Conservation (phyloP, 139 green algal species). For the Volvox africanus region DNA sequence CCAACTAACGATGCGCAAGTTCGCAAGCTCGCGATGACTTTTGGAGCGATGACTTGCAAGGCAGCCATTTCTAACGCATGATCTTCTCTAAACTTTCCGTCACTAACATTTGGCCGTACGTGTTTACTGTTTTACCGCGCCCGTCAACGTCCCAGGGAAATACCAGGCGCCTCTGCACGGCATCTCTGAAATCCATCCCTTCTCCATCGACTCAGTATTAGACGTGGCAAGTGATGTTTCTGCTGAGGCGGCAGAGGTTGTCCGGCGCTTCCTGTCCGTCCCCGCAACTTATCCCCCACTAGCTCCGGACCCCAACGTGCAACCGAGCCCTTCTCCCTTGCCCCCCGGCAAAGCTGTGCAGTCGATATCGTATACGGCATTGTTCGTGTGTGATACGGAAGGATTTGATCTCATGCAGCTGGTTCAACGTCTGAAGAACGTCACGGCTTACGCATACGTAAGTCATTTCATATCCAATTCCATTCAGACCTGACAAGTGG, state of each 20-base stretch:
- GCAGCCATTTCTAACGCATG: too few species aligned
- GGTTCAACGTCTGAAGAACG: not conserved
- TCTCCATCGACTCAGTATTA: not conserved
- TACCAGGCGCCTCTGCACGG: not conserved
- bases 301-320: not conserved
- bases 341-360: not conserved
- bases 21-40: too few species aligned
- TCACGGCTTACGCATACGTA: not conserved
- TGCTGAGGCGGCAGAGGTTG: not conserved
- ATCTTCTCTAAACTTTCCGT: too few species aligned
- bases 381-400: not conserved
- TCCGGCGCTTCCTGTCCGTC: constrained; percentile 10
- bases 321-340: not conserved
- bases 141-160: not conserved
- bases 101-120: too few species aligned
- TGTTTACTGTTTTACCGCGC: too few species aligned
- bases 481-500: too few species aligned
- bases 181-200: not conserved
- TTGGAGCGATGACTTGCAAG: too few species aligned
- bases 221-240: not conserved
- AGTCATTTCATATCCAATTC: not conserved
- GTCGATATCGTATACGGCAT: not conserved
- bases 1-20: too few species aligned
- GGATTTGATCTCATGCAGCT: not conserved
- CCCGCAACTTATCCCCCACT: not conserved